These are phyloP conservation scores for Pyrus pyrifolia DNA, from an alignment of 306 rosid species.

Conservation along the genomic window DNA sequence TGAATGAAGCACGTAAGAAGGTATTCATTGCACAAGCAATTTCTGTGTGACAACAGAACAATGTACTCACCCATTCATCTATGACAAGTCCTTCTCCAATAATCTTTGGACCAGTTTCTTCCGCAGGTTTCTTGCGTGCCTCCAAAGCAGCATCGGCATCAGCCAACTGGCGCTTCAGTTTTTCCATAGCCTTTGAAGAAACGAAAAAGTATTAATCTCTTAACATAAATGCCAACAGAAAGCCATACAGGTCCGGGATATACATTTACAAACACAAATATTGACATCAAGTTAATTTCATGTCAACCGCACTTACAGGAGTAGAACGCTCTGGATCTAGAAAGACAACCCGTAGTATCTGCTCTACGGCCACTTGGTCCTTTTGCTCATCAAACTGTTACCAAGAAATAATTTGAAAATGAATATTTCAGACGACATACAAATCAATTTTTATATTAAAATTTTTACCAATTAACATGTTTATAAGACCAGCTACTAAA, in stretches of 20 bases:
- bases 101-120: conserved; percentile 65
- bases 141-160: conserved; percentile 81
- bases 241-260: neutral
- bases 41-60: neutral
- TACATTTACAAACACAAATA: neutral
- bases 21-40: neutral
- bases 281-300: neutral
- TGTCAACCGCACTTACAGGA: conserved; percentile 44
- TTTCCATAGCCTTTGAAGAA: conserved; percentile 50
- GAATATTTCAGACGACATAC: neutral
- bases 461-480: neutral
- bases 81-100: conserved; percentile 93
- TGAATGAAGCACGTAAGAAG: neutral
- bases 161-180: conserved; percentile 66
- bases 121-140: conserved; percentile 68
- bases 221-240: neutral
- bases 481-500: neutral
- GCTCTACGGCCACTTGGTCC: conserved; percentile 83
- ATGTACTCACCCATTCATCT: conserved; percentile 81
- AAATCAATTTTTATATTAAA: too few species aligned
- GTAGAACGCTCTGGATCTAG: conserved; percentile 79
- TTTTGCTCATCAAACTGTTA: conserved; percentile 88
- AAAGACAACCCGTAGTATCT: conserved; percentile 79
- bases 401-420: conserved; percentile 1
- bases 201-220: neutral